Percentiles rank a stretch among this genome's conserved stretches.
Conservation (phyloP, 306 rosid species). For the Begonia fuchsioides region DNA sequence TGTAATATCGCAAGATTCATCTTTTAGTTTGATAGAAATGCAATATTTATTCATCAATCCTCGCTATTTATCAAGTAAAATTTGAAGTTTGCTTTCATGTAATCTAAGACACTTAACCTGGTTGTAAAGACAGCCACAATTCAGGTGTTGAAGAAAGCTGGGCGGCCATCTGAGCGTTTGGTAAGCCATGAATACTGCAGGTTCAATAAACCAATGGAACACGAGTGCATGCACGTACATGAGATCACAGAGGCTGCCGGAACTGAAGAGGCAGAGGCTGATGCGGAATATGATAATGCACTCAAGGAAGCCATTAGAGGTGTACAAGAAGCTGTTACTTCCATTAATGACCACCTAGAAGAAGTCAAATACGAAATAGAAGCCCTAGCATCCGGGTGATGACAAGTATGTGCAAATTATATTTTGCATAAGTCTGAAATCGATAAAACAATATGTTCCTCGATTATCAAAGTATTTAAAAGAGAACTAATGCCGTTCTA, state of each 20-base stretch:
- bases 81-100: neutral
- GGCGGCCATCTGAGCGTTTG: conserved; percentile 66
- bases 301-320: conserved; percentile 82
- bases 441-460: too few relatives aligned
- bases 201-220: conserved; percentile 45
- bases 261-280: conserved; percentile 85
- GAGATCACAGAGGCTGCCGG: conserved; percentile 81
- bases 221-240: conserved; percentile 58
- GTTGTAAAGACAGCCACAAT: conserved; percentile 57
- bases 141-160: conserved; percentile 73
- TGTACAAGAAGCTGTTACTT: conserved; percentile 69
- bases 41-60: too few relatives aligned
- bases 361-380: conserved; percentile 94
- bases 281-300: conserved; percentile 75
- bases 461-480: too few relatives aligned
- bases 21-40: too few relatives aligned
- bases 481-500: too few relatives aligned
- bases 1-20: too few relatives aligned
- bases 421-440: too few relatives aligned
- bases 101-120: conserved; percentile 10
- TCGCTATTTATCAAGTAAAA: too few relatives aligned
- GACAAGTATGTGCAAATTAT: neutral
- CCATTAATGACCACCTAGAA: conserved; percentile 74
- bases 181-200: conserved; percentile 80
- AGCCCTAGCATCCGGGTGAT: conserved; percentile 48